Percentiles rank a stretch among this genome's conserved stretches.
These are phyloP conservation scores for Echeveria elegans DNA, from an alignment of 164 flowering plant genomes.

Conservation along the genomic window DNA sequence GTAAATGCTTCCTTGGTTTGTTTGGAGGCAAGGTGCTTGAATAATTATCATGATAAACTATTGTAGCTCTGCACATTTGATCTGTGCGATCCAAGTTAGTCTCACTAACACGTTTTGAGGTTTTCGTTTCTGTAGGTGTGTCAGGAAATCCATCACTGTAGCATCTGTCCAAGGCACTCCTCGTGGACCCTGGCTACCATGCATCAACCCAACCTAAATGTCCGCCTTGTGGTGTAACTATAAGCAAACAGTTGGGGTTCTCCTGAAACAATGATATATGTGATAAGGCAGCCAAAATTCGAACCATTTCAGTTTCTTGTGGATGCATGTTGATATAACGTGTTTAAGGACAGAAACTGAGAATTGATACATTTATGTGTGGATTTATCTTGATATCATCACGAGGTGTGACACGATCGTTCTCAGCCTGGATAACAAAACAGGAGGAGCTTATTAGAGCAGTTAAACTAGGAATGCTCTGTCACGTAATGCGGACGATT, in stretches of 20 bases:
- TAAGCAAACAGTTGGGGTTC: conserved; percentile 52
- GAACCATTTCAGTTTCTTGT: too few relatives aligned
- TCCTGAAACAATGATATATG: background rate
- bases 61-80: too few relatives aligned
- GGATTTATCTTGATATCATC: conserved; percentile 68
- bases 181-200: conserved; percentile 60
- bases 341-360: too few relatives aligned
- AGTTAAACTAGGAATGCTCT: too few relatives aligned
- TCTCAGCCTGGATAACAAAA: conserved; percentile 54
- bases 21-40: too few relatives aligned
- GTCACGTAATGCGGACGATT: background rate
- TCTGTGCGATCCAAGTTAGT: background rate
- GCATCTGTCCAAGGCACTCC: conserved; percentile 97
- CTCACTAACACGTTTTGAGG: conserved; percentile 6
- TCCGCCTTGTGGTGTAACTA: conserved; percentile 91
- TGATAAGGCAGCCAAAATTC: too few relatives aligned
- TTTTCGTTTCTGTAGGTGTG: conserved; percentile 43
- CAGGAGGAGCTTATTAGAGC: background rate
- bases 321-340: too few relatives aligned
- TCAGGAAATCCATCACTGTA: conserved; percentile 71
- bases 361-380: too few relatives aligned
- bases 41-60: too few relatives aligned
- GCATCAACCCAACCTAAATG: conserved; percentile 98
- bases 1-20: too few relatives aligned
- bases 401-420: conserved; percentile 88